Evolutionary conservation across 2,329 filamentous ascomycete species (phyloP).

Genomic region (Curvularia sp.): DNA sequence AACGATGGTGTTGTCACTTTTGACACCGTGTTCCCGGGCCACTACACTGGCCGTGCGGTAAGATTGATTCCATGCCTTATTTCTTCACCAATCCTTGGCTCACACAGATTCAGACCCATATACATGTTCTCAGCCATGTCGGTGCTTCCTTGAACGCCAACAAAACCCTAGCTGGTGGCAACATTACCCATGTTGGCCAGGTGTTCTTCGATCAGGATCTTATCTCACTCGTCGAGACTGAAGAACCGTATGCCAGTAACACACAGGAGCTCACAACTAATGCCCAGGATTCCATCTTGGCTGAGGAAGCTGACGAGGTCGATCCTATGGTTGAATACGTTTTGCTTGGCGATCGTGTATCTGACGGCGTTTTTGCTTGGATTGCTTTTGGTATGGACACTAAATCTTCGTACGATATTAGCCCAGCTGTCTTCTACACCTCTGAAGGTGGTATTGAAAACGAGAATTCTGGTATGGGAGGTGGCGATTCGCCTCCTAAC

Average conservation of each 20-base stretch:
- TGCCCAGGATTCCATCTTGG: conserved; percentile 58
- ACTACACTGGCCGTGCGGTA: conserved; percentile 42
- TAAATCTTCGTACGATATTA: conserved; percentile 34
- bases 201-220: conserved; percentile 54
- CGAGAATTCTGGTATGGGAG: neutral
- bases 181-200: conserved; percentile 54
- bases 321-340: conserved; percentile 67
- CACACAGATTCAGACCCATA: conserved; percentile 38
- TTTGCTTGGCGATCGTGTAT: conserved; percentile 59
- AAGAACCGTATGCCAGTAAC: conserved; percentile 54
- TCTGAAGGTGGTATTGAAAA: conserved; percentile 41
- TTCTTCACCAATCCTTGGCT: neutral
- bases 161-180: conserved; percentile 49
- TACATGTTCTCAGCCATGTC: conserved; percentile 53
- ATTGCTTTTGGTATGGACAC: conserved; percentile 44
- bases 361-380: conserved; percentile 46
- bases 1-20: conserved; percentile 58
- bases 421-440: conserved; percentile 36
- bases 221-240: conserved; percentile 55
- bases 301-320: conserved; percentile 56
- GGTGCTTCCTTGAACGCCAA: conserved; percentile 48
- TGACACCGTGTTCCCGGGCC: conserved; percentile 57
- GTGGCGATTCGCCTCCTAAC: neutral
- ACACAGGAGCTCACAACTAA: conserved; percentile 58
- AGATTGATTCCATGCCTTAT: conserved; percentile 15